A percentile compares a stretch with the other conserved stretches of the same genome.
Conservation (phyloP, 306 rosid species). For the Castanea sativa region DNA sequence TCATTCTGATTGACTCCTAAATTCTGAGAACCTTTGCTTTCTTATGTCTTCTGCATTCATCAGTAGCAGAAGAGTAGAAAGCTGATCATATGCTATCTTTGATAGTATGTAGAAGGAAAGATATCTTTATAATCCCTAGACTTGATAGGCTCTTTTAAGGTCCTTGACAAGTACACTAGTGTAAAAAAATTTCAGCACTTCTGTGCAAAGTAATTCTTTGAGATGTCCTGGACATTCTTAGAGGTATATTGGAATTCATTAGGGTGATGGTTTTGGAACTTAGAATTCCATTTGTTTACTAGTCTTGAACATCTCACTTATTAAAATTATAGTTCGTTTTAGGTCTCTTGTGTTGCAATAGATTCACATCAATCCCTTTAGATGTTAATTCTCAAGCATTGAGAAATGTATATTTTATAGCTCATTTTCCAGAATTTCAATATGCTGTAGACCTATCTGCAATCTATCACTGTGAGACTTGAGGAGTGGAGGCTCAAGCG, state of each 20-base stretch:
- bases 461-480: constrained; percentile 83
- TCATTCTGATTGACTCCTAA: background rate
- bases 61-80: background rate
- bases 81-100: background rate
- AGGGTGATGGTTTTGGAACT: background rate
- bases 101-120: background rate
- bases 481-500: constrained; percentile 95
- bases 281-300: background rate
- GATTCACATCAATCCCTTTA: background rate
- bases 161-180: background rate
- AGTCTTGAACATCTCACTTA: background rate
- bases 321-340: background rate
- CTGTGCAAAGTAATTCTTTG: background rate
- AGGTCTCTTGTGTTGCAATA: background rate
- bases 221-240: background rate
- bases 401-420: background rate
- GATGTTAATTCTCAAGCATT: background rate
- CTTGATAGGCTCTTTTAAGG: background rate
- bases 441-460: constrained; percentile 76
- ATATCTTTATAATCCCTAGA: background rate
- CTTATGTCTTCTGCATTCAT: background rate
- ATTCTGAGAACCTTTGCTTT: background rate
- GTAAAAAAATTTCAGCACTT: background rate
- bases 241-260: background rate
- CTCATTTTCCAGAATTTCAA: constrained; percentile 15